Base-by-base conservation (phyloP, 2,329 filamentous ascomycete species). In the Aureobasidium sp. region DNA sequence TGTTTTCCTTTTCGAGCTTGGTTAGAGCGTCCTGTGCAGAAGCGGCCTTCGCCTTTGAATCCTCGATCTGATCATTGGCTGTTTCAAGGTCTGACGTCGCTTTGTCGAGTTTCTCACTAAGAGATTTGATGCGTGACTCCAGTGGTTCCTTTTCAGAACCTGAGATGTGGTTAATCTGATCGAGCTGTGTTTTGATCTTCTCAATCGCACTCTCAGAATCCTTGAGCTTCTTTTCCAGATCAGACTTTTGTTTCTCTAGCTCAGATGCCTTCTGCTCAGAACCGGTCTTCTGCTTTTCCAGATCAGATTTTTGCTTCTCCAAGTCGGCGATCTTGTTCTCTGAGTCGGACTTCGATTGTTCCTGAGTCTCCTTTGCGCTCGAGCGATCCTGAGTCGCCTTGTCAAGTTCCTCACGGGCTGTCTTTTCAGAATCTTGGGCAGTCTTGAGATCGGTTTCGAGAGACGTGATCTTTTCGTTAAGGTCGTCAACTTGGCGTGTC, bases 401-500 rank as follows among this genome's bases (percentile, higher is more conserved):
- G 20, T 63, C 62, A 13, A 59, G 39, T n/a, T 46, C 44, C 13
- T 47, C 50, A 13, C 52, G 44, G 10, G 36, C 48, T 37, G 62
- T 47, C 55, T 57, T 27, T 15, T 50, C 46, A 8, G 52, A 36
- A 6, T 65, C 53, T 13, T 50, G 39, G 13, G 58, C 59, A 27
- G 85, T 83, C 2, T 84, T 82, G 5, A 96, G 79, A 67, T 95
- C 89, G 3, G 83, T 79, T 73, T 87, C 86, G 26, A 96, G 77
- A 1, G 77, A 80, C 23, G 83, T 79, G 32, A 95, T 84, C 68
- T 94, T 85, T 3, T 79, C 75, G 67, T 87, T 87, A 15, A 97
- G 82, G 50, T 80, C 82, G 58, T 85, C 82, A 41, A 94, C 85
- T 73, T 93, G 87, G 46, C 84, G 82, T 6, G 66, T 66, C 63